Conservation (phyloP, 345 rosid species). For the Zanthoxylum bungeanum region DNA sequence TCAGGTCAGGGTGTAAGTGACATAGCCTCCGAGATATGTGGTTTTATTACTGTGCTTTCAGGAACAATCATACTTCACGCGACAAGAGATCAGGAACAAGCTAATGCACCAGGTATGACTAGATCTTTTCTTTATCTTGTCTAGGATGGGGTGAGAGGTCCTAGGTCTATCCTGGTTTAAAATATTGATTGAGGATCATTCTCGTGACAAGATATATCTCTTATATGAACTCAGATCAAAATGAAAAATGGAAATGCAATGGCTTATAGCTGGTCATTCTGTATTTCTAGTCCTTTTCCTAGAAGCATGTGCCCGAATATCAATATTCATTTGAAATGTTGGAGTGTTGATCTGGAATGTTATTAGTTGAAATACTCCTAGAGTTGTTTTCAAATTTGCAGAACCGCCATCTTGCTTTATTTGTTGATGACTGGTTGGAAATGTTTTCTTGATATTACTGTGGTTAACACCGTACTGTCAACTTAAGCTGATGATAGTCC, state of each 20-base stretch:
- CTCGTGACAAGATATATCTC: not conserved
- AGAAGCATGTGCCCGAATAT: not conserved
- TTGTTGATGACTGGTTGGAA: not conserved
- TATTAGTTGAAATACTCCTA: not conserved
- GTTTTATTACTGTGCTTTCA: conserved; percentile 82
- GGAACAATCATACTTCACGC: conserved; percentile 84
- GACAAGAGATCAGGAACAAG: conserved; percentile 70
- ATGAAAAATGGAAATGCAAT: not conserved
- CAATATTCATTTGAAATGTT: not conserved
- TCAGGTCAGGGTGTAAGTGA: conserved; percentile 71
- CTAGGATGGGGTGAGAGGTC: not conserved
- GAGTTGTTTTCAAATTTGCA: not conserved
- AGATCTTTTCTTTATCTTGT: not conserved
- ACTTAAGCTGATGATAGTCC: conserved; percentile 15
- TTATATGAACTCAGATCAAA: not conserved
- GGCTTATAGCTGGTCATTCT: not conserved
- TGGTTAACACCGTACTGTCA: not conserved
- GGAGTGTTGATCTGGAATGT: not conserved
- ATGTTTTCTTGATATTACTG: not conserved
- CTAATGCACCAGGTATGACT: conserved; percentile 52
- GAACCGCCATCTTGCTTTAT: not conserved
- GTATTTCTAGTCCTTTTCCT: not conserved
- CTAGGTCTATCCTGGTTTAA: not conserved
- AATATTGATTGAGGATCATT: not conserved
- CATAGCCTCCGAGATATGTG: conserved; percentile 87